Base-by-base conservation (phyloP, 2,329 filamentous ascomycete species). In the Aspergillus pseudoglaucus region DNA sequence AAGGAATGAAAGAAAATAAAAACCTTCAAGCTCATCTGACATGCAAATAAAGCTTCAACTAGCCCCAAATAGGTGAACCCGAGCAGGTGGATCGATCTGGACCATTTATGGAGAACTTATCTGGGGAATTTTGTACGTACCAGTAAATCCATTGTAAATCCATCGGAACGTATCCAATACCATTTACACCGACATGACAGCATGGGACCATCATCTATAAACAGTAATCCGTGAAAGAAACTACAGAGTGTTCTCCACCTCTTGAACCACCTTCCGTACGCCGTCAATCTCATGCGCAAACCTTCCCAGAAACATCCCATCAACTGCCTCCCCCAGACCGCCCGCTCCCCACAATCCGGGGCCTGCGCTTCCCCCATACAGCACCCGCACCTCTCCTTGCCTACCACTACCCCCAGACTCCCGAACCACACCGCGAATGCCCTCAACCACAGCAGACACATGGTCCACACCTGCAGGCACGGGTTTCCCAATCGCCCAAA, bases 341-440 rank as follows among this genome's bases (percentile, higher is more conserved):
- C 66, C 63, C 5, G 46, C 46, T 23, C 66, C 60, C 65, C 86
- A 94, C 42, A 90, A 75, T 0, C 88, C 88, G 1, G 87, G 87
- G 0, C 88, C 87, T 9, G 89, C 88, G 64, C 86, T 90, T 1
- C 88, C 88, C 0, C 89, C 88, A 64, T 94, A 95, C 15, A 94
- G 65, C 39, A 93, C 83, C 51, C 87, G 80, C 45, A 82, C 83
- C 4, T 73, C 64, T 12, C 17, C 37, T 37, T 37, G 33, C 33
- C 33, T 37, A 37, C 33, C 33, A 18, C n/a, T 37, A 0, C 82
- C 85, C 9, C 69, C 70, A 44, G 83, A 72, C 49, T 68, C 67
- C 6, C 82, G 64, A 22, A 80, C 75, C 9, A 80, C 65, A 5
- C 60, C 59, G 46, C 84, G 76, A 43, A 90, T 75, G 15, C 80